These are phyloP conservation scores for Parastagonospora nodorum DNA, from an alignment of 2,329 filamentous ascomycete species.

Conservation along the genomic window DNA sequence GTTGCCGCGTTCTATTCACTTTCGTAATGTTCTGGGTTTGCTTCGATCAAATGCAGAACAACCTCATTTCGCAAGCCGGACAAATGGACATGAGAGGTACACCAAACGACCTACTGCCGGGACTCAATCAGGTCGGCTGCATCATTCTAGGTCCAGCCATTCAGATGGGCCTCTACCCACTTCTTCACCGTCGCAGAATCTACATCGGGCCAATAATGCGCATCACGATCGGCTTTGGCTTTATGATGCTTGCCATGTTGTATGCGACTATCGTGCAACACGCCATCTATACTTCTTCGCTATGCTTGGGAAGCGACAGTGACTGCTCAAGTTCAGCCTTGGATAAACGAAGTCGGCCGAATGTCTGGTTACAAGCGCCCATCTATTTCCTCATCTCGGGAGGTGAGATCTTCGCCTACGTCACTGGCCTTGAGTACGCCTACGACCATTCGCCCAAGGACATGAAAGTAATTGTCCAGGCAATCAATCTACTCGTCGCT, in stretches of 20 bases:
- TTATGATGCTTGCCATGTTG: slow-evolving; percentile 33
- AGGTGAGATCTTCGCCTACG: slow-evolving; percentile 51
- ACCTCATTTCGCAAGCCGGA: slow-evolving; percentile 44
- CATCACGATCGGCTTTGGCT: slow-evolving; percentile 40
- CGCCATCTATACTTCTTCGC: slow-evolving; percentile 35
- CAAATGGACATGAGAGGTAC: slow-evolving; percentile 40
- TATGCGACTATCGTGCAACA: slow-evolving; percentile 40
- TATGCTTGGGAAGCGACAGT: slow-evolving; percentile 44
- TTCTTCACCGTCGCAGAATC: slow-evolving; percentile 33
- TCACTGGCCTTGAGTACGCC: slow-evolving; percentile 51
- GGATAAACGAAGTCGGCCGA: slow-evolving; percentile 36
- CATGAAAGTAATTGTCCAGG: slow-evolving; percentile 49
- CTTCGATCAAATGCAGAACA: slow-evolving; percentile 48
- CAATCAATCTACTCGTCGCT: slow-evolving; percentile 39
- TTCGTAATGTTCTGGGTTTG: slow-evolving; percentile 45
- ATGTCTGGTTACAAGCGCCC: slow-evolving; percentile 49
- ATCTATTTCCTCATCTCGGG: slow-evolving; percentile 48
- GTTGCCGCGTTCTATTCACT: slow-evolving; percentile 41
- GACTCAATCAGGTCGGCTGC: slow-evolving; percentile 39
- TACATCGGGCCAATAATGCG: slow-evolving; percentile 35
- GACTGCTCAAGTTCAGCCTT: slow-evolving; percentile 23
- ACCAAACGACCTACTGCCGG: slow-evolving; percentile 45
- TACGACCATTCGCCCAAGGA: slow-evolving; percentile 51
- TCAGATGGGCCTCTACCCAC: slow-evolving; percentile 33
- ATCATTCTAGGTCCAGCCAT: slow-evolving; percentile 41